Base-by-base conservation (phyloP, 768 basidiomycete species). In the Galerina marginata region DNA sequence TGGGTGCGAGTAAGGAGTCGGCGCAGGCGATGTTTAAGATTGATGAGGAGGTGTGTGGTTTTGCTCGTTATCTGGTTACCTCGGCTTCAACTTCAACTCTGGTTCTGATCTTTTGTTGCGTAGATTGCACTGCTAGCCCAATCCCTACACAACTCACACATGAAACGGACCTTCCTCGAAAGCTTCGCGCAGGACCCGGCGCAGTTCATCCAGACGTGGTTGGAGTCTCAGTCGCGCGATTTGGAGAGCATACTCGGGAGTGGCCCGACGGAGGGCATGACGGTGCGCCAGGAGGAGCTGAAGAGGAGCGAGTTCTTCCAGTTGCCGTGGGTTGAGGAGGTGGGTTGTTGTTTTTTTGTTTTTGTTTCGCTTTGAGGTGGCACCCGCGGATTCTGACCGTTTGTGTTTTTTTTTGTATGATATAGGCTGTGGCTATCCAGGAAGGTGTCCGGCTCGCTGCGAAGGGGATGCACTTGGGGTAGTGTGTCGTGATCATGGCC, bases 181-280 rank as follows among this genome's bases (percentile, higher is more conserved):
- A 86, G 87, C 1, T 97, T 97, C 69, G 86, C 93, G 11, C 77
- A 84, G 0, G 86, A 95, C 50, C 93, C 96, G 7, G 80, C 87
- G 6, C 80, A 82, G 63, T 92, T 98, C 71, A 91, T 95, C 57
- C 90, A 95, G 69, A 90, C 86, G 2, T 97, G 94, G 94, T 73
- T 98, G 15, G 91, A 91, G 66, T 95, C 92, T 2, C 96, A 98
- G 72, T 92, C 94, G 48, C 84, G 93, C 12, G 96, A 98, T 74
- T 74, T 98, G 45, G 93, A 96, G 75, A 90, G 86, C 58, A 82
- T 96, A 58, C 80, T 97, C n/a, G 94, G 93, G 33, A 93, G 90
- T 70, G 94, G 93, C 1, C 86, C 90, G 2, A 88, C 86, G 40
- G 91, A 92, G 64, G 91, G 90, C 26, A 81, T 86, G 69, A 87